Evolutionary conservation across 192 early-diverging fungal genomes (phyloP).

Genomic region (Podila epigama): DNA sequence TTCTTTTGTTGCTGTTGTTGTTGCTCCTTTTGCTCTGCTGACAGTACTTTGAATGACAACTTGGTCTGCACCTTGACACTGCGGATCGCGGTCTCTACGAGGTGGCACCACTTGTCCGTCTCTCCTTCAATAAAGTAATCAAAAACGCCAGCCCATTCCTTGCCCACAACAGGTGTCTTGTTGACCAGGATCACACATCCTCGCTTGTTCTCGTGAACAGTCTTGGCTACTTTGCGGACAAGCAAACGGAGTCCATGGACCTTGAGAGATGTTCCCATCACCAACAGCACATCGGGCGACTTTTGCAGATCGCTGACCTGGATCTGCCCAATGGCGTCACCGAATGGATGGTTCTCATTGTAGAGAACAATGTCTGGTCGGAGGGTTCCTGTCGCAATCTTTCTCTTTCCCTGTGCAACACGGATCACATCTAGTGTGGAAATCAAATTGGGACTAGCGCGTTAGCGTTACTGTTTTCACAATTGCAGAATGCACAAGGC

Average conservation of each 20-base stretch:
- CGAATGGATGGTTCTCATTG: slow-evolving; percentile 87
- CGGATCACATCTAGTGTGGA: slow-evolving; percentile 52
- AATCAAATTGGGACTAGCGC: not conserved
- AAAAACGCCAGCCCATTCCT: slow-evolving; percentile 83
- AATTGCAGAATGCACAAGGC: no score
- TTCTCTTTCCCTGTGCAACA: slow-evolving; percentile 77
- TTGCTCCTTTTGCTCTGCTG: slow-evolving; percentile 19
- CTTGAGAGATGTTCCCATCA: slow-evolving; percentile 91
- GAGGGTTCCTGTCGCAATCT: slow-evolving; percentile 75
- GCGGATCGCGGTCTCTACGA: slow-evolving; percentile 47
- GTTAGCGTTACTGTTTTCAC: not conserved
- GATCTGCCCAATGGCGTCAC: slow-evolving; percentile 70
- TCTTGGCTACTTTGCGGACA: slow-evolving; percentile 74
- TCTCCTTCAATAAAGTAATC: slow-evolving; percentile 79
- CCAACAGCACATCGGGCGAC: slow-evolving; percentile 78
- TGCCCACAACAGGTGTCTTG: slow-evolving; percentile 62
- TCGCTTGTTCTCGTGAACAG: slow-evolving; percentile 60
- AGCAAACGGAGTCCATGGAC: slow-evolving; percentile 79
- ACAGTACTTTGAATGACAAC: slow-evolving; percentile 31
- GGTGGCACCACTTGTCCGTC: slow-evolving; percentile 68
- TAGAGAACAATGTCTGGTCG: slow-evolving; percentile 96
- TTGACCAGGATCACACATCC: slow-evolving; percentile 82
- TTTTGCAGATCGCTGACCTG: slow-evolving; percentile 62
- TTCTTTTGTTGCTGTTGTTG: slow-evolving; percentile 7
- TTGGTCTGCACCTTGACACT: slow-evolving; percentile 48